Base-by-base conservation (phyloP, 2,329 filamentous ascomycete genomes). In the Stachybotrys chartarum region DNA sequence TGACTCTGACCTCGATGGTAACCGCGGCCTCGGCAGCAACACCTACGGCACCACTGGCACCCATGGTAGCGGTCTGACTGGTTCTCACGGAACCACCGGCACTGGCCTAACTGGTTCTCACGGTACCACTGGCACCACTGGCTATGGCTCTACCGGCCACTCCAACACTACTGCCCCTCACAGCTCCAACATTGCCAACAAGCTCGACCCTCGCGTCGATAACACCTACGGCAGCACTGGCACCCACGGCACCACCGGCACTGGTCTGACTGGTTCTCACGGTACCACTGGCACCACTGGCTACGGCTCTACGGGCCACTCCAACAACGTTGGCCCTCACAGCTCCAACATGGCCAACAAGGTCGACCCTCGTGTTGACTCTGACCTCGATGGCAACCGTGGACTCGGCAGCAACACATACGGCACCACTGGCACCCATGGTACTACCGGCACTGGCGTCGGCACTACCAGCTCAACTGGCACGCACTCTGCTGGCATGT, bases 301-400 rank as follows among this genome's bases (percentile, higher is more conserved):
- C 49, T 55, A 55, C 44, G 50, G 54, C 11, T 42, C 62, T 60
- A 6, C 68, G 69, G 50, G 69, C 70, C 14, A 64, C 61, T 3
- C 61, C 54, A 61, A 61, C 1, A 61, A 60, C 6, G 58, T 57
- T 50, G 77, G 78, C 8, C 74, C 75, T 16, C 76, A 81, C 63
- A 61, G 58, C 55, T 72, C 70, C 10, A 72, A 74, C 52, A 7
- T 71, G 11, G 68, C 70, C 17, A 83, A 82, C 66, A 75, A 77
- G 39, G 61, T 67, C 7, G 80, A 83, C 60, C 79, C 79, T 24
- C 70, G 78, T 16, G 69, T 81, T 46, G 80, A 83, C 63, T 79
- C 76, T 6, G 78, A 83, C 63, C 70, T 75, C n/a, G 49, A 78
- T 82, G 35, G 35, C 35, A 42, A 14, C 35, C 35, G 35, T 56